Evolutionary conservation across 257 asterid genomes (phyloP).

Genomic region (Jaltomata sinuosa): DNA sequence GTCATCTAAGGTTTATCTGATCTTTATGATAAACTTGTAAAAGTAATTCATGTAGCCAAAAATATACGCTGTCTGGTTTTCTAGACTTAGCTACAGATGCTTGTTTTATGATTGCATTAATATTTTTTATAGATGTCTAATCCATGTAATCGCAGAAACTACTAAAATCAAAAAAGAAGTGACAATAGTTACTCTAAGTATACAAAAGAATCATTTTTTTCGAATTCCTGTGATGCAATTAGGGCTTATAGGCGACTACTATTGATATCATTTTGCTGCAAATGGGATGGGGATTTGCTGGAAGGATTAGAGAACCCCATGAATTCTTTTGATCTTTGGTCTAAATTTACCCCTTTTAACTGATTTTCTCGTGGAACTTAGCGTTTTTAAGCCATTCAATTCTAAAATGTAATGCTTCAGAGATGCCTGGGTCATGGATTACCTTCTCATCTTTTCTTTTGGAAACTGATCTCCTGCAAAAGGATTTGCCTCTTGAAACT

Average conservation of each 20-base stretch:
- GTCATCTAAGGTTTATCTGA: not conserved
- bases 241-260: too few relatives aligned
- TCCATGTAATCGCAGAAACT: too few relatives aligned
- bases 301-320: not conserved
- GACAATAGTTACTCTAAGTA: too few relatives aligned
- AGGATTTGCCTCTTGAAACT: not conserved
- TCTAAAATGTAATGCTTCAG: not conserved
- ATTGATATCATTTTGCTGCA: not conserved
- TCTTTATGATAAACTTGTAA: not conserved
- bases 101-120: not conserved
- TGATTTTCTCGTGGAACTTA: not conserved
- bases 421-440: not conserved
- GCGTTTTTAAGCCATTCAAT: not conserved
- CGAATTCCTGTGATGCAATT: too few relatives aligned
- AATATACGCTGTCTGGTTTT: not conserved
- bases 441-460: not conserved
- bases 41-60: not conserved
- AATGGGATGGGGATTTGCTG: not conserved
- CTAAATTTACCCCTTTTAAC: not conserved
- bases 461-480: not conserved
- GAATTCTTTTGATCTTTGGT: not conserved
- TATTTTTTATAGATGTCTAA: not conserved
- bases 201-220: too few relatives aligned
- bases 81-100: not conserved
- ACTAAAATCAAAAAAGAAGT: too few relatives aligned